These are phyloP conservation scores for Beauveria sp. DNA, from an alignment of 2,329 filamentous ascomycete species.

Conservation along the genomic window DNA sequence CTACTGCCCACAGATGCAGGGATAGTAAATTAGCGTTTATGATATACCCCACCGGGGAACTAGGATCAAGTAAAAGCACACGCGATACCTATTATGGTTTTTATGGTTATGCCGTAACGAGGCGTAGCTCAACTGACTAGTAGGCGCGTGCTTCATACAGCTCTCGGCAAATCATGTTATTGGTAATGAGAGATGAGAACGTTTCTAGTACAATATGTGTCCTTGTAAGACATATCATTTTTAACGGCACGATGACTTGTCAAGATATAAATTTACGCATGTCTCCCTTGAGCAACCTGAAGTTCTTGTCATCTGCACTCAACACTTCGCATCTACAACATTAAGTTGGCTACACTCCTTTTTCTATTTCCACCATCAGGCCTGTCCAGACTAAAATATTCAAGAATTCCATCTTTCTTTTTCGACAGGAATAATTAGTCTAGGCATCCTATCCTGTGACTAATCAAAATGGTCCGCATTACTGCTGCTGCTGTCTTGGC, in stretches of 20 bases:
- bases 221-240: not conserved
- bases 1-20: too few species aligned
- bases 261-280: not conserved
- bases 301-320: not conserved
- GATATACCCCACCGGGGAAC: too few species aligned
- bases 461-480: not conserved
- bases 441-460: not conserved
- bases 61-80: not conserved
- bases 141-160: not conserved
- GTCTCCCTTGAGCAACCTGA: not conserved
- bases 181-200: not conserved
- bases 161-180: not conserved
- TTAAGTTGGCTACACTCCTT: not conserved
- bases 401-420: rapidly evolving
- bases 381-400: not conserved
- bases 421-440: not conserved
- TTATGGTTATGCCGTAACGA: not conserved
- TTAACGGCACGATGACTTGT: not conserved
- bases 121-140: not conserved
- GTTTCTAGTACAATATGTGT: not conserved
- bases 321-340: not conserved
- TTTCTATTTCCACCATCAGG: not conserved
- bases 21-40: too few species aligned
- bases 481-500: not conserved
- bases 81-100: too few species aligned